Evolutionary conservation across 2,329 filamentous ascomycete genomes (phyloP).

Genomic region (Zarea fungicola): DNA sequence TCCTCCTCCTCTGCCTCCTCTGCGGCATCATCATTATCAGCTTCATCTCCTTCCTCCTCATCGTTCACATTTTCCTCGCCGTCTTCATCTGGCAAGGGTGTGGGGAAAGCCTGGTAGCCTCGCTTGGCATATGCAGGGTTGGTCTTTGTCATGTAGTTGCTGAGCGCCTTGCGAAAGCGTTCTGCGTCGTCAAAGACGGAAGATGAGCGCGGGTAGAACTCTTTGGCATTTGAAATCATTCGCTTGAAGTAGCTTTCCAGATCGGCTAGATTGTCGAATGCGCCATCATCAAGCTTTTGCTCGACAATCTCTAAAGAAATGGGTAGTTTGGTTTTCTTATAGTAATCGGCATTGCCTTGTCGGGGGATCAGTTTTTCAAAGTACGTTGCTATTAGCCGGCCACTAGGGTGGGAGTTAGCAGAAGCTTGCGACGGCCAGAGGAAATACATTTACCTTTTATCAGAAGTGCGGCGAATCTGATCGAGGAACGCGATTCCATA

Average conservation of each 20-base stretch:
- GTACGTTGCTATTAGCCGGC: conserved; percentile 66
- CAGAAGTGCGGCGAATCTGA: conserved; percentile 67
- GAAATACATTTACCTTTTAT: conserved; percentile 64
- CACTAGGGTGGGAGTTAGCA: conserved; percentile 41
- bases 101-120: conserved; percentile 65
- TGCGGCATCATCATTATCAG: conserved; percentile 26
- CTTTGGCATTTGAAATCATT: conserved; percentile 82
- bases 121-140: conserved; percentile 75
- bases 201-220: conserved; percentile 70
- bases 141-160: conserved; percentile 80
- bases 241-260: conserved; percentile 84
- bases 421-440: conserved; percentile 1
- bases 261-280: conserved; percentile 65
- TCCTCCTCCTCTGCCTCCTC: conserved; percentile 32
- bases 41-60: conserved; percentile 26
- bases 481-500: conserved; percentile 70
- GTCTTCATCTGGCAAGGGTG: conserved; percentile 60
- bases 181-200: conserved; percentile 78
- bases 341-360: conserved; percentile 67
- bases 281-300: conserved; percentile 61
- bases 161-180: conserved; percentile 76
- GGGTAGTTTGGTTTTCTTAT: conserved; percentile 69
- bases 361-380: conserved; percentile 68
- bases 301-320: conserved; percentile 75
- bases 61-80: conserved; percentile 23